Evolutionary conservation across 129 eudicot species (phyloP), one percentile per base, ranked within the genome.

Genomic region (Lactuca saligna): DNA sequence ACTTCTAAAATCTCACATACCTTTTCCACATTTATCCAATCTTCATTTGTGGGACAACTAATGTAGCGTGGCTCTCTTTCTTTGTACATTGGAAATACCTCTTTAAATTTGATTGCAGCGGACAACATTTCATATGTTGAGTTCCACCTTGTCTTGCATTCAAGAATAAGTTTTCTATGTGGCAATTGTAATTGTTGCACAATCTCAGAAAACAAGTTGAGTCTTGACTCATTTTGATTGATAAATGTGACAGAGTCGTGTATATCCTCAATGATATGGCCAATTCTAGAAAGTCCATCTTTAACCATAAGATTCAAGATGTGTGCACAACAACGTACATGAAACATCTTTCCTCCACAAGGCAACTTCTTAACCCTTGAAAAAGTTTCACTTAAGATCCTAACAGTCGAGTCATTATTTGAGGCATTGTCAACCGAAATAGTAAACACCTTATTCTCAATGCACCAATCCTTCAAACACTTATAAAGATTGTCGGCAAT

Each of bases 401-500:
- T 61, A 4, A 72, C 15, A 10, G 60, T 42, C 11, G 61, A 2
- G 44, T 72, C 63, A 17, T 72, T 72, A 34, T 11, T n/a, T 4
- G 50, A 39, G 25, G 77, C 77, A 72, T 72, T 72, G 38, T 72
- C 77, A 14, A 72, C 71, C 1, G 55, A 32, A n/a, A 73, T 37
- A 0, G 70, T 73, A 7, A 7, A 34, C 3, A 72, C 61, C 57
- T 73, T 73, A 38, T 53, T 63, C 70, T 73, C 78, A n/a, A 73
- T 73, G 3, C 29, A 38, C 72, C 66, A 74, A 10, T 74, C 67
- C 31, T 38, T 41, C 14, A 62, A 38, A 41, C 67, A 62, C 32
- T 41, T 15, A 4, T 16, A 38, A 35, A 62, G 31, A 15, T 31
- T 29, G 38, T 29, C 1, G 25, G 63, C 38, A 8, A 57, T 57